A percentile compares a stretch with the other conserved stretches of the same genome.
Evolutionary conservation across 495 filamentous ascomycete species (phyloP).

Genomic region (Neurospora sp.): DNA sequence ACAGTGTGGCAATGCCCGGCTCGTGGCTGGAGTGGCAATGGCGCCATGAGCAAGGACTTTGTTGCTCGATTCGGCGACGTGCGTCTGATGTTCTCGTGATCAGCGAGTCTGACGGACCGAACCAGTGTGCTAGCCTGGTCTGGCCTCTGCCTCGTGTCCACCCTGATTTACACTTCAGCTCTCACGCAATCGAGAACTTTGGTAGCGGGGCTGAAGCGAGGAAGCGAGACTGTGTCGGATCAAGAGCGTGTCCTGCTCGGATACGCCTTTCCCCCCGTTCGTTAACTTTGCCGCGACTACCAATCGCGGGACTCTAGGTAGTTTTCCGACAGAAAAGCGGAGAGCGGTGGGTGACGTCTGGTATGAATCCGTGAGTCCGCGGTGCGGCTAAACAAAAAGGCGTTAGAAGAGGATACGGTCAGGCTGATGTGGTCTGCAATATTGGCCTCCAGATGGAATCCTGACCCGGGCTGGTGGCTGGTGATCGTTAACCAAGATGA

Average conservation of each 20-base stretch:
- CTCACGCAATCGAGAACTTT: not conserved
- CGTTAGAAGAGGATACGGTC: constrained; percentile 1
- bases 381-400: constrained; percentile 22
- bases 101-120: not conserved
- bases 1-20: not conserved
- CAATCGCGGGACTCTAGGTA: constrained; percentile 12
- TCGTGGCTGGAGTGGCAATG: constrained; percentile 1
- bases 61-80: constrained; percentile 5
- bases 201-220: not conserved
- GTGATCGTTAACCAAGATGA: not conserved
- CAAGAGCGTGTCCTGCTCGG: not conserved
- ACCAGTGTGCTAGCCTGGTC: not conserved
- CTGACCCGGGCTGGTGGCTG: constrained; percentile 12
- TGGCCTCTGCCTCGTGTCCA: not conserved
- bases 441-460: not conserved
- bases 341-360: not conserved
- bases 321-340: constrained; percentile 12
- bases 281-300: constrained; percentile 3
- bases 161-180: not conserved
- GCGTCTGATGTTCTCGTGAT: constrained; percentile 3
- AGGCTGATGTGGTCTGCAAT: not conserved
- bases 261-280: not conserved
- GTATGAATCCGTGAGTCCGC: not conserved
- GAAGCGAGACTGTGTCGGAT: not conserved
- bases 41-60: constrained; percentile 5